Conservation (phyloP, 2,329 filamentous ascomycete species). For the Fusarium virguliforme region DNA sequence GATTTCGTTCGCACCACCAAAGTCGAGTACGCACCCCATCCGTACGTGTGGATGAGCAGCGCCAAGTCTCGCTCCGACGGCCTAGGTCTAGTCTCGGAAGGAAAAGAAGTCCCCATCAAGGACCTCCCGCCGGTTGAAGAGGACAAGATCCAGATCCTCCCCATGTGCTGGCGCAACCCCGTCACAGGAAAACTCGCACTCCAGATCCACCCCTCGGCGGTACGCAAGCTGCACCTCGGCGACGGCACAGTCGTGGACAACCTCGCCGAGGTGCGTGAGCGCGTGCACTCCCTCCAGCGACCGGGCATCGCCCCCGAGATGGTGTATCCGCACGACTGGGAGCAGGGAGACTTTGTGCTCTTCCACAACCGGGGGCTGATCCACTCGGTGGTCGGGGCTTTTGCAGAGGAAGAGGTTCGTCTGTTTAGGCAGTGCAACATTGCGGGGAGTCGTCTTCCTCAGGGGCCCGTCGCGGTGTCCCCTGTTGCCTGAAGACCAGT, state of each 20-base stretch:
- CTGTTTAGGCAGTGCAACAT: slow-evolving; percentile 86
- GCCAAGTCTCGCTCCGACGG: slow-evolving; percentile 78
- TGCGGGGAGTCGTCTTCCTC: slow-evolving; percentile 73
- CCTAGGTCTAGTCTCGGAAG: slow-evolving; percentile 79
- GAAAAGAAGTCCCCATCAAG: slow-evolving; percentile 71
- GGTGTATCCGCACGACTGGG: slow-evolving; percentile 84
- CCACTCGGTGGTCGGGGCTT: slow-evolving; percentile 83
- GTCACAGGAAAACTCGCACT: slow-evolving; percentile 78
- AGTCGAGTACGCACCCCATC: slow-evolving; percentile 84
- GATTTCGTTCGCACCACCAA: slow-evolving; percentile 76
- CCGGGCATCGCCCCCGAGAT: slow-evolving; percentile 78
- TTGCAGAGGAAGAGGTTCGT: slow-evolving; percentile 80
- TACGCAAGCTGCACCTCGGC: slow-evolving; percentile 77
- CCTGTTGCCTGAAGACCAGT: not conserved
- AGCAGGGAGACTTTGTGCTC: slow-evolving; percentile 81
- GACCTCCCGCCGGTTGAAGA: slow-evolving; percentile 77
- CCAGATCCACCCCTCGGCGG: slow-evolving; percentile 81
- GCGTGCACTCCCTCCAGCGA: slow-evolving; percentile 79
- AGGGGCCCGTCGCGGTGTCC: slow-evolving; percentile 60
- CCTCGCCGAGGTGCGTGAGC: slow-evolving; percentile 75
- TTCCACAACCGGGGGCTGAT: slow-evolving; percentile 85
- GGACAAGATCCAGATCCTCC: slow-evolving; percentile 78
- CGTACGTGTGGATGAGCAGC: slow-evolving; percentile 85
- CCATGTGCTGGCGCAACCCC: slow-evolving; percentile 85
- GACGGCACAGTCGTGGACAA: slow-evolving; percentile 81